A percentile compares a stretch with the other conserved stretches of the same genome.
Conservation (phyloP, 2,329 filamentous ascomycete species). For the Cordyceps militaris region DNA sequence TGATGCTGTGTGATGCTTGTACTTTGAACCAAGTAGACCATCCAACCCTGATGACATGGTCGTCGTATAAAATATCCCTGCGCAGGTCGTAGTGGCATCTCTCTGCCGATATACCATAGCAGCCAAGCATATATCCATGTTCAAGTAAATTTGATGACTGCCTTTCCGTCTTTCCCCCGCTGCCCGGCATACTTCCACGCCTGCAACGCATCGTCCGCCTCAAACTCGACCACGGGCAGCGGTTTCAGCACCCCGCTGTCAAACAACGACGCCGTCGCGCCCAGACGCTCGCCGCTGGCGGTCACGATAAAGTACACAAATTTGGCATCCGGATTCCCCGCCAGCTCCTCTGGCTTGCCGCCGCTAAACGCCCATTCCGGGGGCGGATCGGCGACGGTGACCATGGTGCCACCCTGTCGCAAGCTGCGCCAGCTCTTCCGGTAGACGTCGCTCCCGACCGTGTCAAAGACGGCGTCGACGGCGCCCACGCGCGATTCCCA, state of each 20-base stretch:
- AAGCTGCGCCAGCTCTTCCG: conserved; percentile 24
- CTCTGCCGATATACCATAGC: too few relatives aligned
- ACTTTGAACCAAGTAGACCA: too few relatives aligned
- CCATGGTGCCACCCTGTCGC: conserved; percentile 23
- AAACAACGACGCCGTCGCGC: conserved; percentile 17
- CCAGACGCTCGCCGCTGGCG: conserved; percentile 17
- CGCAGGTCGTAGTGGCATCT: too few relatives aligned
- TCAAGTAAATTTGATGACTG: conserved; percentile 21
- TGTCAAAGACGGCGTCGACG: conserved; percentile 27
- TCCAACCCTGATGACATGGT: too few relatives aligned
- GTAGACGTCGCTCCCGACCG: conserved; percentile 23
- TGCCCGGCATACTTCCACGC: conserved; percentile 22
- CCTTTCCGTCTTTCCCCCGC: conserved; percentile 21
- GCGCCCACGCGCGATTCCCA: conserved; percentile 20
- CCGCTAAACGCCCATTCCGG: conserved; percentile 25
- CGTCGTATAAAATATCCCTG: too few relatives aligned
- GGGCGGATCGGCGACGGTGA: conserved; percentile 30
- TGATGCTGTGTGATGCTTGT: too few relatives aligned
- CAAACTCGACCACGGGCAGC: conserved; percentile 19
- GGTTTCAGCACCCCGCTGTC: conserved; percentile 19
- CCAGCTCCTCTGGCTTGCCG: conserved; percentile 16
- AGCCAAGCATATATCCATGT: too few relatives aligned
- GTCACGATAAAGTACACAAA: conserved; percentile 26
- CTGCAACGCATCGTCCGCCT: conserved; percentile 18
- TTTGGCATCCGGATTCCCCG: conserved; percentile 17